These are phyloP conservation scores for Suillus bovinus DNA, from an alignment of 768 basidiomycete genomes.

Conservation along the genomic window DNA sequence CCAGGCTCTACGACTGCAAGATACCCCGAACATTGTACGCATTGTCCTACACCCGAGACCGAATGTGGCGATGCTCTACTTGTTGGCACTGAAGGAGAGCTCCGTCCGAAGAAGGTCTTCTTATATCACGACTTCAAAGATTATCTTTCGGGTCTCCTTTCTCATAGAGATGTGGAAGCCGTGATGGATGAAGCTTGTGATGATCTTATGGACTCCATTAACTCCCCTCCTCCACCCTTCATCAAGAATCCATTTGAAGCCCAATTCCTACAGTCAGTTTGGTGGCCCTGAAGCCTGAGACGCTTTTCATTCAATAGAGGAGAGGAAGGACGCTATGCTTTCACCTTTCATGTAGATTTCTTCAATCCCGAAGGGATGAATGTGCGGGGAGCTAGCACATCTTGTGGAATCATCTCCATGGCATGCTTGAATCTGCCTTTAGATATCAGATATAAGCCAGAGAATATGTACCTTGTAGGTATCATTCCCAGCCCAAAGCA, in stretches of 20 bases:
- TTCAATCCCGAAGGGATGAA: too few species aligned
- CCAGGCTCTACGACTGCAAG: neutral
- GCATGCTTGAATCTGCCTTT: too few species aligned
- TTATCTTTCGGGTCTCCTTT: neutral
- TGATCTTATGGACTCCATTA: neutral
- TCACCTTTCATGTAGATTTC: slow-evolving; percentile 24
- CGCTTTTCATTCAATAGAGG: neutral
- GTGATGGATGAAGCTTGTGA: neutral
- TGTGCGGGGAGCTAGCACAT: too few species aligned
- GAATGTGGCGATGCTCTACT: neutral
- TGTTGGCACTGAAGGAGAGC: neutral
- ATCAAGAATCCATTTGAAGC: slow-evolving; percentile 2
- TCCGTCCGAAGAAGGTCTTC: neutral
- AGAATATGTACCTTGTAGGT: too few species aligned
- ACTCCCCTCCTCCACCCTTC: neutral
- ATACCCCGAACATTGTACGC: neutral
- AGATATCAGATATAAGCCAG: too few species aligned
- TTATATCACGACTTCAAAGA: slow-evolving; percentile 9
- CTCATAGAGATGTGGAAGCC: neutral
- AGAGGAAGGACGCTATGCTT: slow-evolving; percentile 29
- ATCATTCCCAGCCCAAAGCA: too few species aligned
- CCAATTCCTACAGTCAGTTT: too few species aligned
- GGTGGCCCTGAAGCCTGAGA: too few species aligned
- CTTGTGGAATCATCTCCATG: too few species aligned
- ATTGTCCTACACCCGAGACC: neutral